A percentile compares a stretch with the other conserved stretches of the same genome.
Conservation (phyloP, 495 filamentous ascomycete species). For the Penicillium longicatenatum region DNA sequence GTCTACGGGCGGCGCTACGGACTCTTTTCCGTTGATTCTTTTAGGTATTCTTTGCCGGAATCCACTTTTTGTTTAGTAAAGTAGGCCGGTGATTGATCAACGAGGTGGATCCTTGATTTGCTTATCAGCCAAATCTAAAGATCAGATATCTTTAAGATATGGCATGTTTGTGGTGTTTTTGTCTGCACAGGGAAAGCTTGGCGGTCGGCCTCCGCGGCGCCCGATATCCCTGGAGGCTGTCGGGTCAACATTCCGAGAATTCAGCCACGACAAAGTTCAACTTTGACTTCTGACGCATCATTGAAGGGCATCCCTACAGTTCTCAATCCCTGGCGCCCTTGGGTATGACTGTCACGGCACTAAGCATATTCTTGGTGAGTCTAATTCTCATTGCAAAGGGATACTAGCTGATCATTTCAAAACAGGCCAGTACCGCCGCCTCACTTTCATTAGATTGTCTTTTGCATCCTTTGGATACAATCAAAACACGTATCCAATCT, state of each 20-base stretch:
- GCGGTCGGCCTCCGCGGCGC: not conserved
- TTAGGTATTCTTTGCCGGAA: constrained; percentile 4
- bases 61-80: constrained; percentile 4
- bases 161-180: not conserved
- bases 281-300: too few relatives aligned
- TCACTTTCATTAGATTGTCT: constrained; percentile 3
- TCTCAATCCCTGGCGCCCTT: not conserved
- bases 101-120: not conserved
- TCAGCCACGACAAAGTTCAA: not conserved
- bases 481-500: constrained; percentile 7
- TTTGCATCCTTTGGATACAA: constrained; percentile 6
- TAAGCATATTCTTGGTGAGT: constrained; percentile 2
- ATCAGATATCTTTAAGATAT: not conserved
- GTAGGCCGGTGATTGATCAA: not conserved
- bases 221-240: not conserved
- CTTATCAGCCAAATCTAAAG: not conserved
- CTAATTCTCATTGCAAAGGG: not conserved
- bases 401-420: not conserved
- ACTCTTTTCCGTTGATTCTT: not conserved
- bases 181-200: not conserved
- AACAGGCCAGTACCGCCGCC: constrained; percentile 2
- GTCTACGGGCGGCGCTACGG: not conserved
- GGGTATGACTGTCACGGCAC: not conserved
- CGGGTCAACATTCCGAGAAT: not conserved
- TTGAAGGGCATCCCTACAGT: not conserved